These are phyloP conservation scores for Trichoderma afroharzianum DNA, from an alignment of 2,329 filamentous ascomycete genomes.

Conservation along the genomic window DNA sequence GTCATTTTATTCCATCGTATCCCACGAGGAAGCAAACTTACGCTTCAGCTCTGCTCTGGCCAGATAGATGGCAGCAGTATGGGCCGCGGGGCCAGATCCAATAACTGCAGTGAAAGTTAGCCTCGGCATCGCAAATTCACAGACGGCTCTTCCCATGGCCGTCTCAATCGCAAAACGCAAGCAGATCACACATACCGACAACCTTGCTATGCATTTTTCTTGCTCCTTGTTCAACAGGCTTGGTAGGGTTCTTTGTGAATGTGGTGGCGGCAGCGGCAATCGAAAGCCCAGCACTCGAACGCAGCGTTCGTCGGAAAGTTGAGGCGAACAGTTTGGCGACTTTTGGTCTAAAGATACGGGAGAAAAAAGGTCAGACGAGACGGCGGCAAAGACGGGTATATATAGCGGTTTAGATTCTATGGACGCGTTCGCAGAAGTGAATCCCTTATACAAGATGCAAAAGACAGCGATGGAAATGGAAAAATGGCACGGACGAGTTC, in stretches of 20 bases:
- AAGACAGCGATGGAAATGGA: not conserved
- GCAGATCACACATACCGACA: slow-evolving; percentile 61
- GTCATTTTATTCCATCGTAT: not conserved
- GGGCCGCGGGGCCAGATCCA: slow-evolving; percentile 94
- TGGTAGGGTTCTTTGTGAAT: slow-evolving; percentile 45
- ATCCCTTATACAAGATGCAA: not conserved
- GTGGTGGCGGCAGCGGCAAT: slow-evolving; percentile 65
- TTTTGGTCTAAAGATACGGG: not conserved
- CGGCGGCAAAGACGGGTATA: not conserved
- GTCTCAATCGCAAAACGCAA: not conserved
- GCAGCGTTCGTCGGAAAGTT: slow-evolving; percentile 69
- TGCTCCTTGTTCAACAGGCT: slow-evolving; percentile 35
- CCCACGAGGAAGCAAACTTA: slow-evolving; percentile 34
- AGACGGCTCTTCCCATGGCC: not conserved
- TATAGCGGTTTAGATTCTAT: not conserved
- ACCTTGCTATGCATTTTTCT: slow-evolving; percentile 88
- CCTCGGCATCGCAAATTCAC: too few relatives aligned
- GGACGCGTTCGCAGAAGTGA: slow-evolving; percentile 3
- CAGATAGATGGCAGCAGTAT: slow-evolving; percentile 96
- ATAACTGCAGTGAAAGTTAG: slow-evolving; percentile 50
- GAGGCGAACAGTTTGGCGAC: slow-evolving; percentile 90
- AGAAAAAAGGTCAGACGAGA: not conserved
- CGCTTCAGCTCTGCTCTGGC: slow-evolving; percentile 89
- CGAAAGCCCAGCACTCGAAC: slow-evolving; percentile 70
- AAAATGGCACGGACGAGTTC: not conserved